Conservation (phyloP, 2,329 filamentous ascomycete genomes). For the Chaetoscypha palmicola region DNA sequence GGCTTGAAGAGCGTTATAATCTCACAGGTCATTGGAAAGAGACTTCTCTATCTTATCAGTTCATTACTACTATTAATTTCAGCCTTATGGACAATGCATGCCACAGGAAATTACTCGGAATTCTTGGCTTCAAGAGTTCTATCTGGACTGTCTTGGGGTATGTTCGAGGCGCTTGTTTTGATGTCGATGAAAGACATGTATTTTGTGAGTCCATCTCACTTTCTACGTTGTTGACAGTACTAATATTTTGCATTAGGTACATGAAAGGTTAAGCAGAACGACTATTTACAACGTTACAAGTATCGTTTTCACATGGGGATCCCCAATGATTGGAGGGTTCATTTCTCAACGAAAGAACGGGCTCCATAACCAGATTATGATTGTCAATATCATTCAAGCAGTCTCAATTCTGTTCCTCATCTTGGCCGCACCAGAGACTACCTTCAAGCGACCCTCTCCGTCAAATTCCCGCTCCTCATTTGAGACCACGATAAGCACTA, state of each 20-base stretch:
- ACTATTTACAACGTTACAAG: conserved; percentile 40
- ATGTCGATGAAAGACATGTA: conserved; percentile 50
- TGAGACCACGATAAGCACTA: conserved; percentile 8
- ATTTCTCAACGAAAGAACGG: conserved; percentile 36
- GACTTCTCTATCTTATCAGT: conserved; percentile 45
- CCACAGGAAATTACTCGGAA: conserved; percentile 36
- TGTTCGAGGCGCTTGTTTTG: conserved; percentile 47
- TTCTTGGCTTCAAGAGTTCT: conserved; percentile 47
- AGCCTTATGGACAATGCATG: conserved; percentile 43
- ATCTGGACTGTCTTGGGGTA: conserved; percentile 52
- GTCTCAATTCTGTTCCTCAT: conserved; percentile 41
- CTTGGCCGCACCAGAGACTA: conserved; percentile 45
- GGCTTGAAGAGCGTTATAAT: conserved; percentile 38
- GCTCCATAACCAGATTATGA: conserved; percentile 43
- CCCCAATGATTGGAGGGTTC: conserved; percentile 46
- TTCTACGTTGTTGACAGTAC: conserved; percentile 7
- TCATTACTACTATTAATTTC: conserved; percentile 42
- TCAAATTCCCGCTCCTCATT: background rate
- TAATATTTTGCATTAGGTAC: conserved; percentile 39
- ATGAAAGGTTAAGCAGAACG: conserved; percentile 42
- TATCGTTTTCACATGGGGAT: conserved; percentile 44
- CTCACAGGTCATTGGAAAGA: conserved; percentile 44
- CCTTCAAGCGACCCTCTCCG: conserved; percentile 38
- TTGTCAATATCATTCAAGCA: conserved; percentile 43
- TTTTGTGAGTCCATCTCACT: conserved; percentile 39